Base-by-base conservation (phyloP, 306 rosid species). In the Erythrophleum fordii region DNA sequence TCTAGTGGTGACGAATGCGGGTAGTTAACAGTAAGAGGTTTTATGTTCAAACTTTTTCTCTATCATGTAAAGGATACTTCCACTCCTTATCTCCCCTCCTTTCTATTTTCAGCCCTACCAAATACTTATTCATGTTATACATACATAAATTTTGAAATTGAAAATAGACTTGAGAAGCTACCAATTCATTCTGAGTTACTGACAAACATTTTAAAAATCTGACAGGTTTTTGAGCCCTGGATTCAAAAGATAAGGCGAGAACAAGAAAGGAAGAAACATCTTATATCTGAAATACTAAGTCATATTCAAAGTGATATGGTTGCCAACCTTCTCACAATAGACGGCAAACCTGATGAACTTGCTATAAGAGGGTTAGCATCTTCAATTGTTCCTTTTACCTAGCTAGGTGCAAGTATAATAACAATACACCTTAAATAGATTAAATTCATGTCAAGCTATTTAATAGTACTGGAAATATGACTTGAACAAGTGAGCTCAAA, bases 191-290 rank as follows among this genome's bases (percentile, higher is more conserved):
- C 29, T 12, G 66, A 26, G 37, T 59, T 59, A 14, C 20, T 61
- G 42, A 35, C 29, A 18, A 34, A 8, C 8, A 25, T 44, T 45
- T 42, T 4, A 23, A 39, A 23, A 72, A 71, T 17, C 34, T 53
- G 48, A 52, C 83, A 89, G 90, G 87, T 72, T 35, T 86, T 78
- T 87, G 85, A 81, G 79, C 89, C 90, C 18, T 89, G 90, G 92
- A 73, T 81, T 52, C 64, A 83, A 81, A 83, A 81, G 55, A 85
- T 45, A 72, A 71, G 73, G n/a, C 72, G 31, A 64, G 87, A 85
- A 58, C 44, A 34, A 14, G 83, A 85, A 56, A 81, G 58, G 71
- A 85, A 62, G 85, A 77, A 72, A 49, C 69, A 25, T 55, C 68
- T 85, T 51, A 77, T 81, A 66, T 39, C 29, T 66, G 85, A 81